These are phyloP conservation scores for Scheffersomyces insectosa DNA, from an alignment of 1,139 yeast genomes.

Conservation along the genomic window DNA sequence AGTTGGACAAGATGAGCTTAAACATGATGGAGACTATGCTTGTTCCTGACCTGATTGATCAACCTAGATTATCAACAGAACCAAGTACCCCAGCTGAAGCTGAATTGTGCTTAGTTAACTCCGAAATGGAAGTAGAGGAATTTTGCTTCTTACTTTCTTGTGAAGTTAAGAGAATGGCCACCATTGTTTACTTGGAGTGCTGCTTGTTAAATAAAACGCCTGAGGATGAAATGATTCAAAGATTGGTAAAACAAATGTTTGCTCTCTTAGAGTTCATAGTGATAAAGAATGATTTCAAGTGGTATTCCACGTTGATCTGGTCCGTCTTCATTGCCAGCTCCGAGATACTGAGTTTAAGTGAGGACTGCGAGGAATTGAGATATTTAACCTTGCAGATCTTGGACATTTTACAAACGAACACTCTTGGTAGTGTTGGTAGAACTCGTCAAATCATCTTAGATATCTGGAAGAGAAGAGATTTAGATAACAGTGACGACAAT, in stretches of 20 bases:
- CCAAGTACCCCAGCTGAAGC: constrained; percentile 1
- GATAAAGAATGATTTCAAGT: constrained; percentile 26
- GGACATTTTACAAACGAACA: constrained; percentile 22
- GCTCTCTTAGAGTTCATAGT: constrained; percentile 23
- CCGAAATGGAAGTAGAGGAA: constrained; percentile 18
- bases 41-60: neutral
- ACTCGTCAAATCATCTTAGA: constrained; percentile 21
- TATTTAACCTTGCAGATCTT: constrained; percentile 24
- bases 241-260: constrained; percentile 17
- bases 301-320: constrained; percentile 29
- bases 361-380: constrained; percentile 27
- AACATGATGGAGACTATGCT: constrained; percentile 3
- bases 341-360: constrained; percentile 22
- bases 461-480: constrained; percentile 32
- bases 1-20: constrained; percentile 13
- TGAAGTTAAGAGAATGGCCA: constrained; percentile 27
- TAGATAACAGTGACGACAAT: constrained; percentile 22
- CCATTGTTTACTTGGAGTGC: constrained; percentile 27
- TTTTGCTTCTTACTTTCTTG: constrained; percentile 28
- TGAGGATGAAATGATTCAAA: constrained; percentile 14
- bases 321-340: constrained; percentile 25
- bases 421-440: constrained; percentile 29
- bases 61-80: neutral
- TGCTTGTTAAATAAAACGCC: constrained; percentile 21
- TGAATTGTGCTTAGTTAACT: constrained; percentile 6